Conservation (phyloP, 2,329 filamentous ascomycete genomes). For the Neofusicoccum ribis region DNA sequence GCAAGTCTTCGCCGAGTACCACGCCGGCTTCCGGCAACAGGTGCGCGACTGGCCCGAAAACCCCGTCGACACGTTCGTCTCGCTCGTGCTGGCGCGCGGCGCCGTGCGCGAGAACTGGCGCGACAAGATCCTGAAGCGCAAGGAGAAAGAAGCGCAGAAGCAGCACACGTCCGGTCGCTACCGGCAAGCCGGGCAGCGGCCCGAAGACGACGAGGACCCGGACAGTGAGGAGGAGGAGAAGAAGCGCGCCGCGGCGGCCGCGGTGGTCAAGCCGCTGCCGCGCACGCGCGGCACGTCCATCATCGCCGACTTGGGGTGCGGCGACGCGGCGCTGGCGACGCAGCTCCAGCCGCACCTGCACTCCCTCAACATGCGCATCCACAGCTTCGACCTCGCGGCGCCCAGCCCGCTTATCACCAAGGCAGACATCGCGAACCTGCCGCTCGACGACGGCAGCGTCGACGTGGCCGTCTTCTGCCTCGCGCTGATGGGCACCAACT, state of each 20-base stretch:
- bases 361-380: constrained; percentile 70
- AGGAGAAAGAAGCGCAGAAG: constrained; percentile 26
- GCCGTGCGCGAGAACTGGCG: constrained; percentile 50
- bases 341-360: constrained; percentile 64
- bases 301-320: constrained; percentile 90
- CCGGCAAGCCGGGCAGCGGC: neutral
- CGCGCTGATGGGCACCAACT: constrained; percentile 98
- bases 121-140: constrained; percentile 42
- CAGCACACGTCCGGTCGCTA: constrained; percentile 21
- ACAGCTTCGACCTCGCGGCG: constrained; percentile 84
- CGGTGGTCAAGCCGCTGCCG: constrained; percentile 58
- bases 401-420: constrained; percentile 75
- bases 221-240: constrained; percentile 21
- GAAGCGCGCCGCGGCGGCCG: constrained; percentile 15
- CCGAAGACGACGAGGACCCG: neutral
- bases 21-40: constrained; percentile 92
- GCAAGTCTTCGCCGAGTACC: constrained; percentile 94
- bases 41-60: constrained; percentile 97
- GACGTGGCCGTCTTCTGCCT: constrained; percentile 94
- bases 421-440: constrained; percentile 85
- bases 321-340: constrained; percentile 79
- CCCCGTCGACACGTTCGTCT: constrained; percentile 85
- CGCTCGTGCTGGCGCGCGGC: constrained; percentile 68
- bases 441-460: constrained; percentile 70
- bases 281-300: constrained; percentile 67